Percentiles rank a stretch among this genome's conserved stretches.
Evolutionary conservation across 2,329 filamentous ascomycete species (phyloP).

Genomic region (Hypocreales sp.): DNA sequence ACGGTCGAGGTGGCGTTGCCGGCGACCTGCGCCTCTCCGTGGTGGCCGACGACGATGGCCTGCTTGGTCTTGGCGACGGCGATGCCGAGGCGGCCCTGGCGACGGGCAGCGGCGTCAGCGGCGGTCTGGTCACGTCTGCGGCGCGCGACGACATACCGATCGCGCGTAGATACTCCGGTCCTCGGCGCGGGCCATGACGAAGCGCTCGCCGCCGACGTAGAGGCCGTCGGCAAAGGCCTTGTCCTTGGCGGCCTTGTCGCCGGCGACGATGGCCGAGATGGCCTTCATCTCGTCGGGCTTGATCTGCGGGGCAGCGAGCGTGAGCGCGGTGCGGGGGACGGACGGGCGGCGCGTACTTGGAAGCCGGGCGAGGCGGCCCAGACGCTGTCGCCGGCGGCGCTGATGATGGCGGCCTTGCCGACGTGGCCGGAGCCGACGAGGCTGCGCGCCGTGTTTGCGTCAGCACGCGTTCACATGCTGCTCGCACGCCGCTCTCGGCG

Average conservation of each 20-base stretch:
- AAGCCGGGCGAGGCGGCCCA: slow-evolving; percentile 64
- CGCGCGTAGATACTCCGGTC: slow-evolving; percentile 72
- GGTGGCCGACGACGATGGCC: slow-evolving; percentile 78
- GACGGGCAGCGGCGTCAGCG: slow-evolving; percentile 1
- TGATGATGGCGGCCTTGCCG: slow-evolving; percentile 77
- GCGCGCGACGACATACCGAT: slow-evolving; percentile 43
- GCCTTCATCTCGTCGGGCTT: slow-evolving; percentile 41
- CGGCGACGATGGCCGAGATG: slow-evolving; percentile 35
- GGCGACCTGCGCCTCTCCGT: slow-evolving; percentile 58
- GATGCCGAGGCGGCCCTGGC: slow-evolving; percentile 60
- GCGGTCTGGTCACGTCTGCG: neutral
- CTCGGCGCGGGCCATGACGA: slow-evolving; percentile 60
- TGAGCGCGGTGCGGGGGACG: neutral
- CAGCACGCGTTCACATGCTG: slow-evolving; percentile 9
- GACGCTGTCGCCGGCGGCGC: slow-evolving; percentile 60
- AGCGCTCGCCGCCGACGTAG: slow-evolving; percentile 62
- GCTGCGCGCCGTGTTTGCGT: slow-evolving; percentile 40
- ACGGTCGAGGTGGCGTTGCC: slow-evolving; percentile 66
- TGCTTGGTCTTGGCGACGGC: slow-evolving; percentile 75
- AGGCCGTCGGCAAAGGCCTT: slow-evolving; percentile 59
- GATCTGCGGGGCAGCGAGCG: slow-evolving; percentile 10
- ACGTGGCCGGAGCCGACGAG: slow-evolving; percentile 66
- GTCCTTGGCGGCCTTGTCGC: slow-evolving; percentile 34
- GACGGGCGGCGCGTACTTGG: slow-evolving; percentile 36
- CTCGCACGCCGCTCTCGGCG: no score